phyloP scores from a whole-genome alignment of 129 eudicot genomes.

The Silybum marianum region DNA sequence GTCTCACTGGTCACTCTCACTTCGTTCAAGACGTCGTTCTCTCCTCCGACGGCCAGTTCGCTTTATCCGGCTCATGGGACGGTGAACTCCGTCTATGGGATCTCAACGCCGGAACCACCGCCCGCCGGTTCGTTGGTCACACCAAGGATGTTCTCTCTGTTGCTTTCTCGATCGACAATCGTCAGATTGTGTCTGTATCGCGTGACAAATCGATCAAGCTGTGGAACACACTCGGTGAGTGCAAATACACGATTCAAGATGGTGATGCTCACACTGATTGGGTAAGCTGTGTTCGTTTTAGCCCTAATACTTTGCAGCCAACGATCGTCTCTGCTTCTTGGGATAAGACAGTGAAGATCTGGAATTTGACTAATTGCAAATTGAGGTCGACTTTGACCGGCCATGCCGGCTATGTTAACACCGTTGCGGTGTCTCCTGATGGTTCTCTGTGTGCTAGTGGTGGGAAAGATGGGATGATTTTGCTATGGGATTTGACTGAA shows the following conservation, averaged over 20 bases:
- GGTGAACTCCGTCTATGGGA: conserved; percentile 54
- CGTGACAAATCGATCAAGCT: conserved; percentile 47
- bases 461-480: conserved; percentile 66
- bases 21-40: conserved; percentile 55
- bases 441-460: conserved; percentile 76
- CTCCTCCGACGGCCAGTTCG: conserved; percentile 54
- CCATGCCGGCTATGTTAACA: conserved; percentile 50
- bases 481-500: conserved; percentile 80
- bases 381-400: conserved; percentile 57
- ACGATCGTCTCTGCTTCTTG: conserved; percentile 46
- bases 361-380: conserved; percentile 77
- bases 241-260: conserved; percentile 52
- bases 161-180: conserved; percentile 53
- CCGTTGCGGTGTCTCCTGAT: conserved; percentile 67
- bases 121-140: conserved; percentile 47
- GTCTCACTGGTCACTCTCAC: conserved; percentile 53
- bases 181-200: conserved; percentile 51
- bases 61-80: conserved; percentile 51
- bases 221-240: conserved; percentile 54
- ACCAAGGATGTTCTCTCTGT: conserved; percentile 54
- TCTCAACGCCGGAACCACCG: conserved; percentile 49
- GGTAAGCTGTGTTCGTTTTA: conserved; percentile 54
- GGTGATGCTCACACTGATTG: conserved; percentile 49
- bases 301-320: conserved; percentile 46
- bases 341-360: conserved; percentile 62